Percentiles rank a stretch among this genome's conserved stretches.
Evolutionary conservation across 2,329 filamentous ascomycete species (phyloP).

Genomic region (Diaporthe longicolla): DNA sequence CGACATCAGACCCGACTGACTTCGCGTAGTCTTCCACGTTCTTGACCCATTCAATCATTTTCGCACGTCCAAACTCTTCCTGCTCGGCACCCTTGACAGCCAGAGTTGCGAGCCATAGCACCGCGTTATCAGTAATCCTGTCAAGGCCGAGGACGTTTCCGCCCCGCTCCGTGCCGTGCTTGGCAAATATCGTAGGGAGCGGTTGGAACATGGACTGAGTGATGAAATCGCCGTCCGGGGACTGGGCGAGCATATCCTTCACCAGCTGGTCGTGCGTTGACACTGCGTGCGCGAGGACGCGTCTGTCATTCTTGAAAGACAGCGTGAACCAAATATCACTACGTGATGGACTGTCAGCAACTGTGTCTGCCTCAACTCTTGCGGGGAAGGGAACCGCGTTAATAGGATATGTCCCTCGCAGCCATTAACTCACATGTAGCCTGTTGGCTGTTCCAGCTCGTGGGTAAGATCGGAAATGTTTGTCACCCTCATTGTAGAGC

Average conservation of each 20-base stretch:
- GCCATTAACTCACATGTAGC: background rate
- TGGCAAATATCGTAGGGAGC: constrained; percentile 14
- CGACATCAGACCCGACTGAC: constrained; percentile 5
- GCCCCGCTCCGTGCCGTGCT: constrained; percentile 1
- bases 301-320: background rate
- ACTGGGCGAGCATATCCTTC: constrained; percentile 5
- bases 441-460: constrained; percentile 2
- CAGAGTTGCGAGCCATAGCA: constrained; percentile 16
- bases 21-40: background rate
- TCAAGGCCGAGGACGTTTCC: constrained; percentile 26
- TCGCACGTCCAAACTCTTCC: constrained; percentile 13
- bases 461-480: constrained; percentile 7
- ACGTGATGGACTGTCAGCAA: background rate
- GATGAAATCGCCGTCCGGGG: constrained; percentile 12
- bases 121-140: background rate
- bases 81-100: constrained; percentile 10
- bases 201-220: constrained; percentile 35
- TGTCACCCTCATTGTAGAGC: constrained; percentile 5
- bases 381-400: background rate
- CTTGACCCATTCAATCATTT: constrained; percentile 7
- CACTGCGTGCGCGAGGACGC: constrained; percentile 8
- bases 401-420: background rate
- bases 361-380: background rate
- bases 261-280: constrained; percentile 12
- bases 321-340: constrained; percentile 4